These are phyloP conservation scores for Bruguiera hainesii DNA, from an alignment of 441 rosid genomes.

Conservation along the genomic window DNA sequence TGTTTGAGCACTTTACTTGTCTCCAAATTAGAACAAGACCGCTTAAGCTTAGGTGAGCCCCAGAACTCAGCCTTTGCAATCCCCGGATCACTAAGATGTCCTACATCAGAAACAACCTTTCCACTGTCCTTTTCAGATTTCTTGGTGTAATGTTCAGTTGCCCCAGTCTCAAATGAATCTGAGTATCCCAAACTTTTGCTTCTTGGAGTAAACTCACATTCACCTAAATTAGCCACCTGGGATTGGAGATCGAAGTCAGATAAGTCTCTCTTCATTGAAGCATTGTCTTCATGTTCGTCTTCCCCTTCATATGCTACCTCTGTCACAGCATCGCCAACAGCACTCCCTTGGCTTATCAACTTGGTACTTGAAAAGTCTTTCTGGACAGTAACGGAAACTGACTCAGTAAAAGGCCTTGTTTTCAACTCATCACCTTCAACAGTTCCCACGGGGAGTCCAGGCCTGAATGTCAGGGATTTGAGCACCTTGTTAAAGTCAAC, in stretches of 20 bases:
- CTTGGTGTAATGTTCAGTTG: conserved; percentile 26
- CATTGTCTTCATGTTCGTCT: conserved; percentile 63
- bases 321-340: conserved; percentile 29
- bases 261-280: conserved; percentile 48
- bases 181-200: conserved; percentile 25
- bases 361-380: conserved; percentile 24
- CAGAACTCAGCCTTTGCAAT: conserved; percentile 49
- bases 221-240: conserved; percentile 29
- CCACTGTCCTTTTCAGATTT: conserved; percentile 20
- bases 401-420: conserved; percentile 30
- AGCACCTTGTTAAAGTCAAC: conserved; percentile 28
- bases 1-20: conserved; percentile 38
- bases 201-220: conserved; percentile 22
- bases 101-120: conserved; percentile 28
- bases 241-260: conserved; percentile 54
- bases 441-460: conserved; percentile 57
- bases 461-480: conserved; percentile 48
- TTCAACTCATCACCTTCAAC: conserved; percentile 44
- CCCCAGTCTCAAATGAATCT: conserved; percentile 30
- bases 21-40: conserved; percentile 85
- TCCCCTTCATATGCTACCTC: conserved; percentile 71
- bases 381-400: conserved; percentile 23
- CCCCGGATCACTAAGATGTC: conserved; percentile 92
- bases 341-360: conserved; percentile 33
- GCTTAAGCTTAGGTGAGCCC: conserved; percentile 72